Conservation (phyloP, 345 rosid species). For the Luvunga scandens region DNA sequence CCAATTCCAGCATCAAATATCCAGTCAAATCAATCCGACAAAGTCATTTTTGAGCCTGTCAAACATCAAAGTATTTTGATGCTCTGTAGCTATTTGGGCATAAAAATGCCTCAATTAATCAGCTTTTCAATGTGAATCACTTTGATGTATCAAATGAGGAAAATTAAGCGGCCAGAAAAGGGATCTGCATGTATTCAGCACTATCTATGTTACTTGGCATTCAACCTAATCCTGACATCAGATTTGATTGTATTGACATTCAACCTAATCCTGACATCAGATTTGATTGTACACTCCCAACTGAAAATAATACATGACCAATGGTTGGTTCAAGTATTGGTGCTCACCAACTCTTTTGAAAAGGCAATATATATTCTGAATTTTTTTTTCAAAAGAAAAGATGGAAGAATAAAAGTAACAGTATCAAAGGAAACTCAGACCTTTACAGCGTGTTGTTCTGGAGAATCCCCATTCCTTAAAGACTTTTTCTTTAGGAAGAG, state of each 20-base stretch:
- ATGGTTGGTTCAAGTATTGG: neutral
- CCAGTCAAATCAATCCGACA: neutral
- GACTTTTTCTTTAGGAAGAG: constrained; percentile 71
- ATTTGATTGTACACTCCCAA: neutral
- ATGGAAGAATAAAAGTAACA: neutral
- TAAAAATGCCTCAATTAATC: neutral
- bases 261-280: constrained; percentile 4
- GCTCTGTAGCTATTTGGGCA: neutral
- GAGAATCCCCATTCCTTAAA: constrained; percentile 60
- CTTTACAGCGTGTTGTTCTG: constrained; percentile 60
- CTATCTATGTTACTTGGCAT: neutral
- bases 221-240: constrained; percentile 7
- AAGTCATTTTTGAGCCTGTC: neutral
- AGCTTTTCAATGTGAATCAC: neutral
- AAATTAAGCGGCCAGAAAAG: neutral
- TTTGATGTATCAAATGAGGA: neutral
- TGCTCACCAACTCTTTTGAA: neutral
- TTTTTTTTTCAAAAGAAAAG: neutral
- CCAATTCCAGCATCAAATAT: neutral
- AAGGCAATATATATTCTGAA: neutral
- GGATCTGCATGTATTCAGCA: neutral
- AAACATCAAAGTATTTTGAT: neutral
- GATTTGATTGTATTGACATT: neutral
- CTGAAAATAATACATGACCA: neutral
- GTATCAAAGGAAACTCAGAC: constrained; percentile 30